A percentile compares a stretch with the other conserved stretches of the same genome.
Evolutionary conservation across 1,284 basidiomycete genomes (phyloP).

Genomic region (Phaffia rhodozyma): DNA sequence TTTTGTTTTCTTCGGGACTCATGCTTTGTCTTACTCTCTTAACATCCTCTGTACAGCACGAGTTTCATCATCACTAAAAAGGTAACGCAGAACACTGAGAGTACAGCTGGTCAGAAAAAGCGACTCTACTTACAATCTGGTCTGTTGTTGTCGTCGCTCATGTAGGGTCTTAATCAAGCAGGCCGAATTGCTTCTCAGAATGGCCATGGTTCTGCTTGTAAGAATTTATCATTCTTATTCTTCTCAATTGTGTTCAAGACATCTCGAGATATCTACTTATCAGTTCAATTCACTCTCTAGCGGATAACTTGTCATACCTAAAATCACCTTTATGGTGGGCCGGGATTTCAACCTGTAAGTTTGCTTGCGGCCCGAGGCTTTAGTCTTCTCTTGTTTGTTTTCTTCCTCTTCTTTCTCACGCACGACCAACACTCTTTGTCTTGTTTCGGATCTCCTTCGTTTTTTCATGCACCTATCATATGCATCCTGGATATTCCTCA

Average conservation of each 20-base stretch:
- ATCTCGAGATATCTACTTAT: constrained; percentile 10
- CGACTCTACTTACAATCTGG: constrained; percentile 26
- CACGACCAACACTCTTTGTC: not conserved
- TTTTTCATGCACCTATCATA: not conserved
- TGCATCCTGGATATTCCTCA: too few relatives aligned
- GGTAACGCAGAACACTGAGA: constrained; percentile 39
- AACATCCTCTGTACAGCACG: constrained; percentile 35
- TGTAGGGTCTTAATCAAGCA: constrained; percentile 60
- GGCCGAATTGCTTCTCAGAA: constrained; percentile 44
- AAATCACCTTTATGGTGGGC: constrained; percentile 97
- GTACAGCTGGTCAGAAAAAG: too few relatives aligned
- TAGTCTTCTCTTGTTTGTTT: not conserved
- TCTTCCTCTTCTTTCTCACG: not conserved
- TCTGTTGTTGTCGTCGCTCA: constrained; percentile 53
- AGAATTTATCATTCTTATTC: constrained; percentile 21
- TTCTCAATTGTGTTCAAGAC: constrained; percentile 3
- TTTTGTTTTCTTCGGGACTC: constrained; percentile 7
- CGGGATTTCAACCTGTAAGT: constrained; percentile 83
- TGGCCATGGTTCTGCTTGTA: constrained; percentile 44
- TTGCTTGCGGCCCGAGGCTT: not conserved
- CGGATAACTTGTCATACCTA: constrained; percentile 73
- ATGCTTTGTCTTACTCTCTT: not conserved
- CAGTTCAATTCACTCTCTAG: constrained; percentile 35
- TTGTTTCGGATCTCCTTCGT: constrained; percentile 7
- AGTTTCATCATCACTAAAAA: constrained; percentile 97